Percentiles rank a stretch among this genome's conserved stretches.
phyloP scores from a whole-genome alignment of 1,284 basidiomycete genomes.

The Cryptococcus sp. region DNA sequence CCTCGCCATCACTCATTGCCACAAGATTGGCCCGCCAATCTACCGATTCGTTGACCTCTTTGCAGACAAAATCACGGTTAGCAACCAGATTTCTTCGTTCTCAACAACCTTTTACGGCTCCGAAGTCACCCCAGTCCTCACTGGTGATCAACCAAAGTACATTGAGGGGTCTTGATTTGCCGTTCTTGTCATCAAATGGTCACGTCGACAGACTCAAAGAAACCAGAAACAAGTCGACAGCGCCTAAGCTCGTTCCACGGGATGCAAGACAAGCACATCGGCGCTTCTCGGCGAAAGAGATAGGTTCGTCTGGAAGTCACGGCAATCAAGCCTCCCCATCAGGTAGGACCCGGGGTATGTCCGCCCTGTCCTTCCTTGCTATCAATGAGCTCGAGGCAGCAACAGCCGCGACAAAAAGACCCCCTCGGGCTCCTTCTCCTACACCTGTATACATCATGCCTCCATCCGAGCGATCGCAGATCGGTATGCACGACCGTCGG shows the following conservation, averaged over 20 bases:
- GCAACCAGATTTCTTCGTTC: neutral
- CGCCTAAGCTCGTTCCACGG: neutral
- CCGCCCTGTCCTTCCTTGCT: conserved; percentile 21
- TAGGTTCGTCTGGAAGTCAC: neutral
- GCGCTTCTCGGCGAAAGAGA: too few species aligned
- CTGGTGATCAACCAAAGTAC: too few species aligned
- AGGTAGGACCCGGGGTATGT: neutral
- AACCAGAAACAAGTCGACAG: neutral
- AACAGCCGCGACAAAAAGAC: neutral
- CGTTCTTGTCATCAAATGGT: neutral
- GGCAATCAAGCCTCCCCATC: neutral
- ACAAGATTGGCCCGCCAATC: neutral
- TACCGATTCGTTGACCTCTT: neutral
- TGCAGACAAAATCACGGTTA: neutral
- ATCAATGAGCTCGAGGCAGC: conserved; percentile 10
- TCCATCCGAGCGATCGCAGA: conserved; percentile 17
- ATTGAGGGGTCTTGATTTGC: neutral
- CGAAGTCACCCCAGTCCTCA: neutral
- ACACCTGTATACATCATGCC: conserved; percentile 14
- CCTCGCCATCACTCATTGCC: conserved; percentile 1
- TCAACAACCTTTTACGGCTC: neutral
- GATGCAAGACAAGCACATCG: neutral
- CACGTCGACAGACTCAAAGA: neutral
- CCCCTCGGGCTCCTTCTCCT: neutral
- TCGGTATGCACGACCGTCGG: conserved; percentile 4